Evolutionary conservation across 192 early-diverging fungal genomes (phyloP).

Genomic region (Coemansia umbellata): DNA sequence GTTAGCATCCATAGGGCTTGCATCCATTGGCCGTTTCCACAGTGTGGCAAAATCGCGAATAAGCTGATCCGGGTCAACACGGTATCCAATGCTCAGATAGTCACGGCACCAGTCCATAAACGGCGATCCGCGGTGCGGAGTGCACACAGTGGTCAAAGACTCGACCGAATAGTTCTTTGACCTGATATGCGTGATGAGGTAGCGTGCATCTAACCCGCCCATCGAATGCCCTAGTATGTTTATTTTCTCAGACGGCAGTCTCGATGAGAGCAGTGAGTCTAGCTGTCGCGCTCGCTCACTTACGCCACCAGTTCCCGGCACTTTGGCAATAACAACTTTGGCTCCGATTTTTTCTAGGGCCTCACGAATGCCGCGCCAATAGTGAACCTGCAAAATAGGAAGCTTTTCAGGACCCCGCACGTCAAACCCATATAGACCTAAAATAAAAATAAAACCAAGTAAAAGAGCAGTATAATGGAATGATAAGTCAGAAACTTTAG

Average conservation of each 20-base stretch:
- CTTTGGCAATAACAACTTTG: slow-evolving; percentile 74
- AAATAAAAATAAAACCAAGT: no score
- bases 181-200: slow-evolving; percentile 80
- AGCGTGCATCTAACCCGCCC: slow-evolving; percentile 93
- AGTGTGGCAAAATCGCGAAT: slow-evolving; percentile 48
- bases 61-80: slow-evolving; percentile 45
- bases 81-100: slow-evolving; percentile 73
- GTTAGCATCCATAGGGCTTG: neutral
- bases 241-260: slow-evolving; percentile 48
- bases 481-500: no score
- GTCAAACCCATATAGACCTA: slow-evolving; percentile 84
- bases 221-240: slow-evolving; percentile 94
- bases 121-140: slow-evolving; percentile 87
- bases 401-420: slow-evolving; percentile 70
- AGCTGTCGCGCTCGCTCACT: slow-evolving; percentile 72
- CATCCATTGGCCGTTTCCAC: slow-evolving; percentile 17
- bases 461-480: no score
- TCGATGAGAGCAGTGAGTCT: slow-evolving; percentile 60
- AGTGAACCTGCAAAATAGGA: slow-evolving; percentile 81
- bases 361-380: slow-evolving; percentile 78
- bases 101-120: slow-evolving; percentile 96
- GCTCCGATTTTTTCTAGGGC: slow-evolving; percentile 75
- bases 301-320: slow-evolving; percentile 70
- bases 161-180: slow-evolving; percentile 65
- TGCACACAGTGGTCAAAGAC: slow-evolving; percentile 88